Evolutionary conservation across 176 grass and related monocot species (phyloP).

Genomic region (Rhynchospora breviuscula): DNA sequence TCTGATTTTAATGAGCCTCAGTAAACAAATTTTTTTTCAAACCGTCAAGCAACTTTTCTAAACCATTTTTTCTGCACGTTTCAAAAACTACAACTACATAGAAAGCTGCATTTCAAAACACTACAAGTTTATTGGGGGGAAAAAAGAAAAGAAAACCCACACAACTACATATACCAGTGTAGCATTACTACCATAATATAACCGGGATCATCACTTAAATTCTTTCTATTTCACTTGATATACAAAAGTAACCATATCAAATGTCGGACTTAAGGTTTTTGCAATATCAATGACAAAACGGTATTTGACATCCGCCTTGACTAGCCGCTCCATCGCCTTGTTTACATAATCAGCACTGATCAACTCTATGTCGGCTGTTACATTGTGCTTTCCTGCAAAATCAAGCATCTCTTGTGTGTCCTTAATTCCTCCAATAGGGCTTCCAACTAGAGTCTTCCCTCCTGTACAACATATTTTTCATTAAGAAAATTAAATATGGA

Average conservation of each 20-base stretch:
- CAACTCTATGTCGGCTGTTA: slow-evolving; percentile 56
- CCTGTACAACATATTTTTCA: slow-evolving; percentile 17
- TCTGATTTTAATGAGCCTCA: too few species aligned
- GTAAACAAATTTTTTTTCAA: too few species aligned
- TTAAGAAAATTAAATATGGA: not conserved
- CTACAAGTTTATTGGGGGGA: too few species aligned
- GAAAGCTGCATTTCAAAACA: too few species aligned
- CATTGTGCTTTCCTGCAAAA: slow-evolving; percentile 42
- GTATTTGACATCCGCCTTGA: slow-evolving; percentile 52
- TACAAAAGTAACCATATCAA: not conserved
- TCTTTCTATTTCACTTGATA: not conserved
- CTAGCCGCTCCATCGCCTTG: slow-evolving; percentile 52
- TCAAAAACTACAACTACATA: too few species aligned
- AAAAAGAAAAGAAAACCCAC: too few species aligned
- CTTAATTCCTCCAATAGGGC: slow-evolving; percentile 46
- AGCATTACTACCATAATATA: not conserved
- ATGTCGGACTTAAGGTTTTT: slow-evolving; percentile 39
- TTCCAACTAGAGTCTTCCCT: slow-evolving; percentile 46
- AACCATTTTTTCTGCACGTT: too few species aligned
- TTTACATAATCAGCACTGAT: slow-evolving; percentile 47
- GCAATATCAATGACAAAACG: slow-evolving; percentile 83
- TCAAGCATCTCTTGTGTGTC: slow-evolving; percentile 74
- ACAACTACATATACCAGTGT: not conserved
- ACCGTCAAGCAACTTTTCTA: too few species aligned
- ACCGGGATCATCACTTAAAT: not conserved